These are phyloP conservation scores for Ascochyta lentis DNA, from an alignment of 2,329 filamentous ascomycete species.

Conservation along the genomic window DNA sequence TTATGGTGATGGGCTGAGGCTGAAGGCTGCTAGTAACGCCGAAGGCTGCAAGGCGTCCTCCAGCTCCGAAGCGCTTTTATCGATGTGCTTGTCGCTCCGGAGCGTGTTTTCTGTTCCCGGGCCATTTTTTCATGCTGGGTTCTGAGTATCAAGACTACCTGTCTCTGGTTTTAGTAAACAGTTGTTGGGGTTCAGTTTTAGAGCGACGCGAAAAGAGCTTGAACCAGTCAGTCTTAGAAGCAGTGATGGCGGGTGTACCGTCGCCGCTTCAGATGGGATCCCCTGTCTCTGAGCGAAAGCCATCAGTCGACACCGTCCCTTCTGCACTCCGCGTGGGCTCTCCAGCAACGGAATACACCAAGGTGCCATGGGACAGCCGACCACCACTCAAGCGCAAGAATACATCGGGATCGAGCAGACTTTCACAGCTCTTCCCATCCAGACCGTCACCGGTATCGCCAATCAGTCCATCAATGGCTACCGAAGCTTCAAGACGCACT, in stretches of 20 bases:
- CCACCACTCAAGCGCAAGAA: slow-evolving; percentile 36
- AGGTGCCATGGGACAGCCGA: slow-evolving; percentile 23
- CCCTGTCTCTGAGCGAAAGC: slow-evolving; percentile 27
- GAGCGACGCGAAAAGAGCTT: neutral
- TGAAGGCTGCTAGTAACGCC: slow-evolving; percentile 21
- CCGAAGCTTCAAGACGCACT: slow-evolving; percentile 31
- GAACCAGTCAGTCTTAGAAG: neutral
- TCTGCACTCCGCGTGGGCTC: slow-evolving; percentile 40
- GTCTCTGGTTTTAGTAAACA: neutral
- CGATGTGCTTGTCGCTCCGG: neutral
- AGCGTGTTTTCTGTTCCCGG: neutral
- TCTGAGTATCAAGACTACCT: neutral
- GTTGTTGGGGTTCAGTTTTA: neutral
- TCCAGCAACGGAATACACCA: slow-evolving; percentile 27
- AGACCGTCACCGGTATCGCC: slow-evolving; percentile 38
- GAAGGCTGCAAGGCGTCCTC: slow-evolving; percentile 23
- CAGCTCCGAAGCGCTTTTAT: slow-evolving; percentile 17
- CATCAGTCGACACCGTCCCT: slow-evolving; percentile 33
- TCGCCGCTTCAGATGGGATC: slow-evolving; percentile 41
- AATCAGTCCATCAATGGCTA: slow-evolving; percentile 25
- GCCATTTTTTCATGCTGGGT: neutral
- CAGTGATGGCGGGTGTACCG: slow-evolving; percentile 40
- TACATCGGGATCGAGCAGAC: slow-evolving; percentile 42
- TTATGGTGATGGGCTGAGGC: slow-evolving; percentile 19
- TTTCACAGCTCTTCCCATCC: slow-evolving; percentile 49